Evolutionary conservation across 768 basidiomycete species (phyloP), one percentile per base, ranked within the genome.

Genomic region (Termitomyces sp.): DNA sequence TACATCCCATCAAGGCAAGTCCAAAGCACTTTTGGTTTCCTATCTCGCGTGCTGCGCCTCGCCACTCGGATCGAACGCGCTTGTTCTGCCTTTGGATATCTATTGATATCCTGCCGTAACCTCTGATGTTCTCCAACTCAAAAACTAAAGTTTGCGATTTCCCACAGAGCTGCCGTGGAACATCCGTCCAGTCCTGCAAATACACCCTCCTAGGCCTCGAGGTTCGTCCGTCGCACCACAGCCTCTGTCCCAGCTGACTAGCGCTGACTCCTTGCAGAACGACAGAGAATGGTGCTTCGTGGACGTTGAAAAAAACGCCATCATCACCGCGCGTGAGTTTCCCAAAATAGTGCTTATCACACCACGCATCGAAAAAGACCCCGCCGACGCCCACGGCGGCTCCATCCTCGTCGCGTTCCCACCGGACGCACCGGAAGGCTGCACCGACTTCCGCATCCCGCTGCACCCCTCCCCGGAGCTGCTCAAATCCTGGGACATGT

Each of bases 271-370:
- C 8, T 0, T 2, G 32, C 38, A 91, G 89, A 77, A 87, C 67
- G 90, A 92, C 66, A 79, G 90, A 62, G 77, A 74, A 69, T 90
- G 88, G 83, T 86, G 83, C 61, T 79, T 91, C 65, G 77, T 89
- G 51, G 86, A 86, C 62, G 79, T 78, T 3, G 72, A 74, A 9
- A 81, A 76, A 5, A 73, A 82, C 47, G 66, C 67, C 4, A 77
- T 89, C 26, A 73, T 92, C 46, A 93, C 90, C 2, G 90, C 89
- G 5, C 80, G 90, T 53, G 82, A 85, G 57, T 70, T 82, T 36
- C 63, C 82, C 28, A 85, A 85, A 78, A 82, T 89, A 77, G 81
- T 91, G 18, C 75, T 91, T 40, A 82, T 92, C 54, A 73, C 76
- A 5, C 87, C 90, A 0, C 70, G 68, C 12, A 79, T 91, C 58